A percentile compares a stretch with the other conserved stretches of the same genome.
Conservation (phyloP, 2,329 filamentous ascomycete species). For the Westerdykella aurantiaca region DNA sequence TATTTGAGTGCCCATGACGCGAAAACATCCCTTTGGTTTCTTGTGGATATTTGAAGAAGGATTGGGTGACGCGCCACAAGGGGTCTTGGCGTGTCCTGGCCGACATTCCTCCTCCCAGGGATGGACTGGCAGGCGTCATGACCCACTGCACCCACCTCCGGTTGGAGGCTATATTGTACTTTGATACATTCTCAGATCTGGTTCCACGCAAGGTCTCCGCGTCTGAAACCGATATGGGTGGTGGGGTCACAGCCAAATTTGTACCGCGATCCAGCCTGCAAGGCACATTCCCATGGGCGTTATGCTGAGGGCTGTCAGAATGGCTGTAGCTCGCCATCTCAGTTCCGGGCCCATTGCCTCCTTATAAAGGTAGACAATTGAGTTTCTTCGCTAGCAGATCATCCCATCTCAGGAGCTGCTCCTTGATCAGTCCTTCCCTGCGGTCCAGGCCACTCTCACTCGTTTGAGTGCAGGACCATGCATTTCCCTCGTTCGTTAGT, state of each 20-base stretch:
- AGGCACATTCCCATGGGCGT: slow-evolving; percentile 30
- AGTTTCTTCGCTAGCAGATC: slow-evolving; percentile 8
- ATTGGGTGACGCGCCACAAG: slow-evolving; percentile 4
- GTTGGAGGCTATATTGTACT: slow-evolving; percentile 9
- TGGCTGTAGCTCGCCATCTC: slow-evolving; percentile 6
- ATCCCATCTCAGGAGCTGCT: slow-evolving; percentile 11
- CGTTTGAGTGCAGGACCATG: slow-evolving; percentile 33
- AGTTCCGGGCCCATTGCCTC: neutral
- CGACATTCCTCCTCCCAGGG: slow-evolving; percentile 23
- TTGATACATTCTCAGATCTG: slow-evolving; percentile 13
- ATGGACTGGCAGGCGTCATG: slow-evolving; percentile 19
- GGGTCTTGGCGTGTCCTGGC: slow-evolving; percentile 15
- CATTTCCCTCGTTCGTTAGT: slow-evolving; percentile 26
- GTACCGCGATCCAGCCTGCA: slow-evolving; percentile 29
- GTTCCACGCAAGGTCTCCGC: slow-evolving; percentile 27
- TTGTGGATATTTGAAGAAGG: neutral
- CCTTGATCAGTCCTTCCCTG: slow-evolving; percentile 13
- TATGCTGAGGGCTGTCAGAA: slow-evolving; percentile 25
- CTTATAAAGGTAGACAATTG: slow-evolving; percentile 25
- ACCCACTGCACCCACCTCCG: slow-evolving; percentile 8
- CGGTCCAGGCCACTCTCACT: slow-evolving; percentile 28
- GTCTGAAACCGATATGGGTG: slow-evolving; percentile 21
- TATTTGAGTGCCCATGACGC: no score
- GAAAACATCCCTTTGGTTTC: neutral
- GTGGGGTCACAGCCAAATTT: slow-evolving; percentile 19